Evolutionary conservation across 1,284 basidiomycete species (phyloP), one percentile per base, ranked within the genome.

Genomic region (Trichosporon ovoides): DNA sequence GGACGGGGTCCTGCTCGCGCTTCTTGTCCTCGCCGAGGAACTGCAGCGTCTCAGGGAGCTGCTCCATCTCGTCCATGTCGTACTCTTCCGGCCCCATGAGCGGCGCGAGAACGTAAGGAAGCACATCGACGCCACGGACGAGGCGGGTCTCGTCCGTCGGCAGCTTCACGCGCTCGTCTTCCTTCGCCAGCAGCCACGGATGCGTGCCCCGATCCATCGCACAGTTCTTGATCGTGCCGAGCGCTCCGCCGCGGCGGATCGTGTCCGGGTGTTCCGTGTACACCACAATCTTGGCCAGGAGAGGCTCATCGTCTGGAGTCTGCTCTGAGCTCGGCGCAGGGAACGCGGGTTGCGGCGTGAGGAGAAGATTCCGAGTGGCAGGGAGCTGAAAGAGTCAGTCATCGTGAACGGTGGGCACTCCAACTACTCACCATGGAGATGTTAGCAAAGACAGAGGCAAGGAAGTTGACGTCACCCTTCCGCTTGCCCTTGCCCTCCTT

Each of bases 11-110:
- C 5, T 81, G 74, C 72, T 99, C 95, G 38, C 94, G 85, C 61
- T 80, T 84, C 78, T 98, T 98, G 18, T 85, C 86, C 0, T 86
- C 81, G 0, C 89, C 88, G 1, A 97, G 83, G 77, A 98, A 88
- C 75, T 98, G 96, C 20, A 98, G 82, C 1, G 87, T 84, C 18
- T 85, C 79, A 0, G 89, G 92, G 1, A 98, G 81, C 51, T 85
- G 84, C 68, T 98, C 95, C 80, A 94, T 89, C 57, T 93, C 91
- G 65, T 95, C 92, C 2, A 93, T 81, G 61, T 95, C 91, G 61
- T 90, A 86, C 74, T 98, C 95, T 74, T 97, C 93, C 1, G 92
- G 88, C 5, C 94, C 94, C 62, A 94, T 93, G 3, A 99, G 82
- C 0, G 95, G 95, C 4, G 95, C 83, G 1, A 98, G 81, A 11